Percentiles rank a stretch among this genome's conserved stretches.
Conservation (phyloP, 2,329 filamentous ascomycete genomes). For the Trichoderma atrobrunneum region DNA sequence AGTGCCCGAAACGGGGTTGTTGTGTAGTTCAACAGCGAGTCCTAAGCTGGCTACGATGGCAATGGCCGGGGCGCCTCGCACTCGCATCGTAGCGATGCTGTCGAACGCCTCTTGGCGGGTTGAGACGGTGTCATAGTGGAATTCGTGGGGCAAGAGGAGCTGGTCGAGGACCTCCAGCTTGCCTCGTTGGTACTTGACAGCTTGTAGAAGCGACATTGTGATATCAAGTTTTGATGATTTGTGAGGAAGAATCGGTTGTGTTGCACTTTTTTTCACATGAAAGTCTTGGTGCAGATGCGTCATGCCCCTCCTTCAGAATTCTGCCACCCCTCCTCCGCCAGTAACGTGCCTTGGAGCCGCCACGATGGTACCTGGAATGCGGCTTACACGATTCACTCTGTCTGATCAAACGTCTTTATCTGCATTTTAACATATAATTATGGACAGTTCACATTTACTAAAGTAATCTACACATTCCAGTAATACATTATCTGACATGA, state of each 20-base stretch:
- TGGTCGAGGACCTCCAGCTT: slow-evolving; percentile 77
- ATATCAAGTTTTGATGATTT: background rate
- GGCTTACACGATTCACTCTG: background rate
- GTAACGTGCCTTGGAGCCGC: background rate
- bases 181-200: slow-evolving; percentile 72
- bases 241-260: background rate
- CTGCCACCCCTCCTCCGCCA: slow-evolving; percentile 31
- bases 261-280: slow-evolving; percentile 3
- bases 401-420: background rate
- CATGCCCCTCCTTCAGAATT: slow-evolving; percentile 29
- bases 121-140: slow-evolving; percentile 71
- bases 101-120: slow-evolving; percentile 75
- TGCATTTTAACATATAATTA: background rate
- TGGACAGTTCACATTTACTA: background rate
- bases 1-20: slow-evolving; percentile 45
- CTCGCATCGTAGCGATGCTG: slow-evolving; percentile 76
- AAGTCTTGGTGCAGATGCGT: background rate
- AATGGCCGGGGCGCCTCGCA: slow-evolving; percentile 84
- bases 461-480: background rate
- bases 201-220: slow-evolving; percentile 62
- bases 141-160: slow-evolving; percentile 75
- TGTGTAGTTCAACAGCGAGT: slow-evolving; percentile 77
- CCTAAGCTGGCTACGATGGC: slow-evolving; percentile 94
- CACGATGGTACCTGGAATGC: background rate
- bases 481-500: background rate